phyloP scores from a whole-genome alignment of 192 early-diverging fungal genomes.

The Dissophora globulifera region DNA sequence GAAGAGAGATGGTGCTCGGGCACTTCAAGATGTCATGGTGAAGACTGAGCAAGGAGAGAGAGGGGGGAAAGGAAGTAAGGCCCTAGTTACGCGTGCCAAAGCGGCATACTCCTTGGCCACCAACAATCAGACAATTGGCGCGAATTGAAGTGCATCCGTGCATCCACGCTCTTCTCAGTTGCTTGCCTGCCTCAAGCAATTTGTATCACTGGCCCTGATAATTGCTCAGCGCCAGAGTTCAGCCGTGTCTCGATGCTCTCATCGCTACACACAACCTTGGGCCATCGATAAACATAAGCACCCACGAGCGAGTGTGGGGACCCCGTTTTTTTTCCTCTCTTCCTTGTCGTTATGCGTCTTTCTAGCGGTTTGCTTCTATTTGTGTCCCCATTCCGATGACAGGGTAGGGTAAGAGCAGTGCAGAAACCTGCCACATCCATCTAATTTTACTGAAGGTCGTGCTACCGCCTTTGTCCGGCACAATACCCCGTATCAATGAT shows the following conservation, averaged over 20 bases:
- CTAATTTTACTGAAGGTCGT: too few relatives aligned
- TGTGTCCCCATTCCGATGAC: slow-evolving; percentile 9
- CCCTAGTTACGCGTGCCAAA: too few relatives aligned
- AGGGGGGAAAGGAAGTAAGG: too few relatives aligned
- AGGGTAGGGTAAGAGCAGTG: not conserved
- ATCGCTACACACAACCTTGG: not conserved
- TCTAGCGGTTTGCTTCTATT: slow-evolving; percentile 8
- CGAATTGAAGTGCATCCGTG: slow-evolving; percentile 19
- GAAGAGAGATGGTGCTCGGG: too few relatives aligned
- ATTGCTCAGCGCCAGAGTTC: slow-evolving; percentile 9
- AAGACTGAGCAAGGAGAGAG: too few relatives aligned
- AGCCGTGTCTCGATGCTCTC: not conserved
- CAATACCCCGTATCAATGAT: too few relatives aligned
- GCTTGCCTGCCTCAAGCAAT: not conserved
- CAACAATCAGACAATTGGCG: too few relatives aligned
- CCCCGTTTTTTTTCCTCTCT: slow-evolving; percentile 3
- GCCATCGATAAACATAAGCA: slow-evolving; percentile 2
- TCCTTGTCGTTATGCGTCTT: not conserved
- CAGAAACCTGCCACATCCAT: too few relatives aligned
- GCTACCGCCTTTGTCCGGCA: too few relatives aligned
- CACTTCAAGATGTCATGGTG: too few relatives aligned
- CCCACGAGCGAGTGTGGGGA: slow-evolving; percentile 2
- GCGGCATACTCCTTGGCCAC: too few relatives aligned
- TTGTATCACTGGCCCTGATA: not conserved
- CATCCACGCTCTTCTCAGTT: slow-evolving; percentile 10